A percentile compares a stretch with the other conserved stretches of the same genome.
Evolutionary conservation across 805 yeast genomes (phyloP).

Genomic region (Scheffersomyces ergatensis): DNA sequence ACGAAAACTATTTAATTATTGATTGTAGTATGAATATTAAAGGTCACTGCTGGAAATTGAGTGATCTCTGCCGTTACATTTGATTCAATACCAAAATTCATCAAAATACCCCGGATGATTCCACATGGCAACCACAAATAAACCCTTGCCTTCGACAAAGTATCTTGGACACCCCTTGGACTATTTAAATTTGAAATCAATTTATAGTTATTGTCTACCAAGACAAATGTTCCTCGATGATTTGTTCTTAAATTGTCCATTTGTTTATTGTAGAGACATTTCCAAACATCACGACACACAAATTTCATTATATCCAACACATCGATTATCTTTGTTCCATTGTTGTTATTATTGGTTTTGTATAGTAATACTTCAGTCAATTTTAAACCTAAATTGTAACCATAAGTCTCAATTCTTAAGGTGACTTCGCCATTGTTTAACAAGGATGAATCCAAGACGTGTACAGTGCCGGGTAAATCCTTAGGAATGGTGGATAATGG

Average conservation of each 20-base stretch:
- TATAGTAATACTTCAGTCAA: constrained; percentile 48
- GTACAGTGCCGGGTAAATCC: constrained; percentile 43
- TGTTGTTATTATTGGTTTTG: constrained; percentile 27
- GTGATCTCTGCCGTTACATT: constrained; percentile 62
- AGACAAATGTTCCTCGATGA: constrained; percentile 80
- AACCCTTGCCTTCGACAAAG: constrained; percentile 41
- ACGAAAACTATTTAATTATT: constrained; percentile 35
- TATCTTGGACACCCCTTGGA: constrained; percentile 40
- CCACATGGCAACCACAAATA: constrained; percentile 77
- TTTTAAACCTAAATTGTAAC: constrained; percentile 65
- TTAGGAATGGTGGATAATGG: constrained; percentile 26
- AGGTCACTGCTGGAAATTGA: constrained; percentile 65
- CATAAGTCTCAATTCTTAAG: constrained; percentile 64
- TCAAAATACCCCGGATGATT: constrained; percentile 66
- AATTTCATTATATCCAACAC: constrained; percentile 85
- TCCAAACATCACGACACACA: constrained; percentile 92
- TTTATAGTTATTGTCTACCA: constrained; percentile 65
- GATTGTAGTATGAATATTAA: constrained; percentile 61
- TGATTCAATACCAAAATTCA: constrained; percentile 67
- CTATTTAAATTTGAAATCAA: constrained; percentile 52
- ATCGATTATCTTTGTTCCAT: constrained; percentile 44
- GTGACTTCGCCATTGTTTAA: constrained; percentile 49
- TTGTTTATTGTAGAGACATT: constrained; percentile 72
- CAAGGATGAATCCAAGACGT: constrained; percentile 31
- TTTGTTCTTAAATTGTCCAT: constrained; percentile 92